These are phyloP conservation scores for Scheffersomyces coipomensis DNA, from an alignment of 805 yeast species.

Conservation along the genomic window DNA sequence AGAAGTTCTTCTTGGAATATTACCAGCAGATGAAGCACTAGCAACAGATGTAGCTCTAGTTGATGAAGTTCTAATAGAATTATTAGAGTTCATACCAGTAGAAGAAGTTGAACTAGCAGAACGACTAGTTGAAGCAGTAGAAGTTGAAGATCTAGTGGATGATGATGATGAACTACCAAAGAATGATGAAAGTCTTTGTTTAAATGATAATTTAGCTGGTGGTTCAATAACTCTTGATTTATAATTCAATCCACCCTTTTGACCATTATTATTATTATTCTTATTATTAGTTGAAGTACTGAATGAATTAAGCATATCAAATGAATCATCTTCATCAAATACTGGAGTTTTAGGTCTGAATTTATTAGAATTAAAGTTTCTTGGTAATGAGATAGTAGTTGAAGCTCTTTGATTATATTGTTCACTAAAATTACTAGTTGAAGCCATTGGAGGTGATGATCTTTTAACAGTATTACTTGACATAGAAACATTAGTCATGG, in stretches of 20 bases:
- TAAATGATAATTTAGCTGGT: constrained; percentile 2
- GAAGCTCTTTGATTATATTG: constrained; percentile 2
- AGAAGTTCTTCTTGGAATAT: not conserved
- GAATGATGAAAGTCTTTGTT: constrained; percentile 3
- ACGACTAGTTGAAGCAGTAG: not conserved
- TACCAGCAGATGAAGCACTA: not conserved
- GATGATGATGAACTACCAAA: not conserved
- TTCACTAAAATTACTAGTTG: not conserved
- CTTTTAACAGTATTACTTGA: not conserved
- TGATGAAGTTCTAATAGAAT: not conserved
- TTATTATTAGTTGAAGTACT: constrained; percentile 1
- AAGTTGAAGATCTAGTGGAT: not conserved
- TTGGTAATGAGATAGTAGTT: constrained; percentile 8
- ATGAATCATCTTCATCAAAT: constrained; percentile 19
- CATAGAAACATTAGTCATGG: constrained; percentile 12
- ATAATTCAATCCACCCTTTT: constrained; percentile 1
- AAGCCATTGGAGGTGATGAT: not conserved
- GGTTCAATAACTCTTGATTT: constrained; percentile 1
- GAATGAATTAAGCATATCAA: constrained; percentile 23
- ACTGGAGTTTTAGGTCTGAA: not conserved
- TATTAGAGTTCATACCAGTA: not conserved
- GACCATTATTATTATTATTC: not conserved
- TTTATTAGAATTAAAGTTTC: constrained; percentile 1
- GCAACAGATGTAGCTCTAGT: not conserved
- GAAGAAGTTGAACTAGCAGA: no score